These are phyloP conservation scores for Globisporangium iwayamae DNA, from an alignment of 352 stramenopile genomes.

Conservation along the genomic window DNA sequence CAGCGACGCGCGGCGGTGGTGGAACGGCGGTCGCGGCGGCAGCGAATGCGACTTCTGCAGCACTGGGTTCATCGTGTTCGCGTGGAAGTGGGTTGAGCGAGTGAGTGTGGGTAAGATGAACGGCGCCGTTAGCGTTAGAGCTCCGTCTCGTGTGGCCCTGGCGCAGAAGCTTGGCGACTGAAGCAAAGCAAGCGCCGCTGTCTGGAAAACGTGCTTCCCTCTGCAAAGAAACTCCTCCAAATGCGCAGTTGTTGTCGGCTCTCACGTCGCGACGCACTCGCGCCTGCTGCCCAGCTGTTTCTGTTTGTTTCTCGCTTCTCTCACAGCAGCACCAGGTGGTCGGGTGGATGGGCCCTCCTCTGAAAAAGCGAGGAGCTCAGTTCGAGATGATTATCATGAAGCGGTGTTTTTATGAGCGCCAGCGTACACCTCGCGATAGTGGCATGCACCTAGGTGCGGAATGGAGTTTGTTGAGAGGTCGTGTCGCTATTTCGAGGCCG, in stretches of 20 bases:
- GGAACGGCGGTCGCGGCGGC: constrained; percentile 24
- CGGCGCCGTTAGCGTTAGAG: not conserved
- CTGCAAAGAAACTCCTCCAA: not conserved
- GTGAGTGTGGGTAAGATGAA: not conserved
- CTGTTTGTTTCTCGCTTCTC: not conserved
- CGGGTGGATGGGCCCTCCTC: not conserved
- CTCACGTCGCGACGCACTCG: no score
- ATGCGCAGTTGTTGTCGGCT: not conserved
- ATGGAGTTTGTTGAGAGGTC: not conserved
- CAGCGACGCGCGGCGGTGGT: constrained; percentile 37
- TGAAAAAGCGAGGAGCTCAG: not conserved
- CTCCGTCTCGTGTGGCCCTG: not conserved
- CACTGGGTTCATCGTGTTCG: constrained; percentile 1
- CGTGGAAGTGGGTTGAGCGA: not conserved
- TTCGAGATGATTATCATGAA: constrained; percentile 6
- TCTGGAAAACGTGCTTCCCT: not conserved
- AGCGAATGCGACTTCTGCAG: constrained; percentile 44
- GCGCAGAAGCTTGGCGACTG: constrained; percentile 10
- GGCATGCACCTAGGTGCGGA: not conserved
- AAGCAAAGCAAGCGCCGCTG: not conserved
- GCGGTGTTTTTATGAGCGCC: not conserved
- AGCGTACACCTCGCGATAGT: constrained; percentile 8
- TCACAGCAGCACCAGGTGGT: not conserved
- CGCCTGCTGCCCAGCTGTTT: constrained; percentile 7
- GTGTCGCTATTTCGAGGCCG: not conserved